Conservation (phyloP, 2,329 filamentous ascomycete species). For the Polytolypa hystricis region DNA sequence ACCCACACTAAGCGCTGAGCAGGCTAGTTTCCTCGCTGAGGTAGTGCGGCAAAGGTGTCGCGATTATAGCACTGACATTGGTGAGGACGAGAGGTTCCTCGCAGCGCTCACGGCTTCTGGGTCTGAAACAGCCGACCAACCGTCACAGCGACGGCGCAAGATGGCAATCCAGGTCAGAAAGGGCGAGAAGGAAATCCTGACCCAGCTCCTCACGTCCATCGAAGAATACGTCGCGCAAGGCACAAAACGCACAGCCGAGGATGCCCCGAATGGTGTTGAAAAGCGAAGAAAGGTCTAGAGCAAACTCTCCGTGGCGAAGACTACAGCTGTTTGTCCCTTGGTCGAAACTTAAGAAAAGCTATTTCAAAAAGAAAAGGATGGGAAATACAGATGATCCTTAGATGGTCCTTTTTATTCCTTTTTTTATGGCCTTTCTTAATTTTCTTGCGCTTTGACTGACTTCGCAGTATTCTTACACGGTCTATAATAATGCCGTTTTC, state of each 20-base stretch:
- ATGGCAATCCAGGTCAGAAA: conserved; percentile 59
- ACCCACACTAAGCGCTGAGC: conserved; percentile 17
- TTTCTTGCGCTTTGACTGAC: conserved; percentile 12
- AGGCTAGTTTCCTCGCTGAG: conserved; percentile 25
- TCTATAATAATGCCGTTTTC: conserved; percentile 7
- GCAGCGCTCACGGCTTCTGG: conserved; percentile 21
- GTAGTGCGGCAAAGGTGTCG: conserved; percentile 23
- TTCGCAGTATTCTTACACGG: conserved; percentile 10
- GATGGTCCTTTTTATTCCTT: background rate
- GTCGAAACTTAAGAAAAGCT: too few species aligned
- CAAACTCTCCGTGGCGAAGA: background rate
- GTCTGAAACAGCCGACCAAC: conserved; percentile 22
- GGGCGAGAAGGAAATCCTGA: conserved; percentile 60
- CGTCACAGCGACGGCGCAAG: conserved; percentile 23
- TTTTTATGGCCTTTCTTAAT: conserved; percentile 10
- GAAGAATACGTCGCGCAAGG: conserved; percentile 18
- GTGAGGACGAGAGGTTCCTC: conserved; percentile 35
- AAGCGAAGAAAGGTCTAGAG: conserved; percentile 10
- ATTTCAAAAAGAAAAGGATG: too few species aligned
- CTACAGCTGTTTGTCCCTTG: too few species aligned
- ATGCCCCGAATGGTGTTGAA: conserved; percentile 16
- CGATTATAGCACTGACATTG: conserved; percentile 45
- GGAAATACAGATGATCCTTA: background rate
- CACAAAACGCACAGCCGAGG: conserved; percentile 22
- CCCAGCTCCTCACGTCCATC: conserved; percentile 39